Evolutionary conservation across 257 asterid genomes (phyloP).

Genomic region (Avicennia marina): DNA sequence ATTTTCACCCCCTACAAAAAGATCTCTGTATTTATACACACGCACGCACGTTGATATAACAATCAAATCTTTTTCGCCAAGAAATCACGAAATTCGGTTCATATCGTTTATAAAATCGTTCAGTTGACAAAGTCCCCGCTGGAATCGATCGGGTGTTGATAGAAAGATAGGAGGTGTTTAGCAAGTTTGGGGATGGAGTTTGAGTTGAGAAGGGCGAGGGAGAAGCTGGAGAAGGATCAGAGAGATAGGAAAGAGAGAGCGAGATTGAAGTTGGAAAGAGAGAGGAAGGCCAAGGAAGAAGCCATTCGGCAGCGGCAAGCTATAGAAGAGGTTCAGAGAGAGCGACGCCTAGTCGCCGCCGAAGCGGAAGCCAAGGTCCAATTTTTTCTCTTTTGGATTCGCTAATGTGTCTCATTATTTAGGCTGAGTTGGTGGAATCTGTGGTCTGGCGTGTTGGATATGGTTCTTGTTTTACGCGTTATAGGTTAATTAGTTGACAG

Average conservation of each 20-base stretch:
- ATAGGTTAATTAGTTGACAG: slow-evolving; percentile 9
- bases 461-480: background rate
- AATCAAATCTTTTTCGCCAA: slow-evolving; percentile 29
- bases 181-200: slow-evolving; percentile 55
- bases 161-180: background rate
- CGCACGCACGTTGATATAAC: too few species aligned
- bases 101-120: background rate
- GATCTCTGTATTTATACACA: too few species aligned
- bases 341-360: slow-evolving; percentile 78
- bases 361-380: slow-evolving; percentile 71
- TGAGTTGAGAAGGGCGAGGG: slow-evolving; percentile 84
- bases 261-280: slow-evolving; percentile 62
- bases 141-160: slow-evolving; percentile 13
- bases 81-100: slow-evolving; percentile 23
- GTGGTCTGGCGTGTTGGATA: background rate
- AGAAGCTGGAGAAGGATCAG: slow-evolving; percentile 87
- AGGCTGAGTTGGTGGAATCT: background rate
- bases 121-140: background rate
- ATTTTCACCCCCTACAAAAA: background rate
- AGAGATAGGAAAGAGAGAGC: slow-evolving; percentile 72
- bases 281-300: slow-evolving; percentile 61
- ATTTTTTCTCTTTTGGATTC: background rate
- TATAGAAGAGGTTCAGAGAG: slow-evolving; percentile 62
- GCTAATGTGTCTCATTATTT: background rate
- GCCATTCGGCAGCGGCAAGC: slow-evolving; percentile 81